Conservation (phyloP, 805 yeast species). For the Spathaspora gorwiae region DNA sequence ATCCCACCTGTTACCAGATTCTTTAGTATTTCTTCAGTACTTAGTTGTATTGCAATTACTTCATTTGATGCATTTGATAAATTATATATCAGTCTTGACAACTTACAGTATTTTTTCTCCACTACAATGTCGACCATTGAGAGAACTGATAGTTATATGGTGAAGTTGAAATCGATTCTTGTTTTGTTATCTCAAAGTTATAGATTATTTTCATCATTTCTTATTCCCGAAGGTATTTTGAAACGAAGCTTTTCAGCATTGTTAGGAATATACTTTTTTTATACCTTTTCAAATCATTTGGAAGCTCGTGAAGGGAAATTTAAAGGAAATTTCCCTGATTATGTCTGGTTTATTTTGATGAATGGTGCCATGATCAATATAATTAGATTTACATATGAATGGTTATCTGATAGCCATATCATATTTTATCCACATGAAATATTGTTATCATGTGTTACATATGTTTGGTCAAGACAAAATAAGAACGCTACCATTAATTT, state of each 20-base stretch:
- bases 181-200: slow-evolving; percentile 35
- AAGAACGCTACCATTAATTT: slow-evolving; percentile 52
- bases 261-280: slow-evolving; percentile 53
- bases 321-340: slow-evolving; percentile 49
- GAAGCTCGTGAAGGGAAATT: slow-evolving; percentile 43
- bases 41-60: slow-evolving; percentile 35
- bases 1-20: slow-evolving; percentile 64
- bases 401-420: slow-evolving; percentile 11
- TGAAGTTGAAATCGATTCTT: slow-evolving; percentile 1
- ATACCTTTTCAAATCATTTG: slow-evolving; percentile 52
- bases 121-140: background rate
- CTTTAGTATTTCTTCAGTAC: slow-evolving; percentile 45
- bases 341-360: slow-evolving; percentile 48
- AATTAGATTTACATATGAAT: slow-evolving; percentile 15
- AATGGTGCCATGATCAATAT: slow-evolving; percentile 45
- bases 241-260: slow-evolving; percentile 22
- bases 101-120: background rate
- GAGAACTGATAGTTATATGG: background rate
- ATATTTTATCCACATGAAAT: slow-evolving; percentile 27
- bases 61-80: slow-evolving; percentile 8
- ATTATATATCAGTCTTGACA: slow-evolving; percentile 8
- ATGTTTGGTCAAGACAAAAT: slow-evolving; percentile 57
- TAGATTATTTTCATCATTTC: slow-evolving; percentile 47
- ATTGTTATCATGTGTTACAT: slow-evolving; percentile 51
- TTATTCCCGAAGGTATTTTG: slow-evolving; percentile 37